Base-by-base conservation (phyloP, 345 rosid genomes). In the Populus alba region DNA sequence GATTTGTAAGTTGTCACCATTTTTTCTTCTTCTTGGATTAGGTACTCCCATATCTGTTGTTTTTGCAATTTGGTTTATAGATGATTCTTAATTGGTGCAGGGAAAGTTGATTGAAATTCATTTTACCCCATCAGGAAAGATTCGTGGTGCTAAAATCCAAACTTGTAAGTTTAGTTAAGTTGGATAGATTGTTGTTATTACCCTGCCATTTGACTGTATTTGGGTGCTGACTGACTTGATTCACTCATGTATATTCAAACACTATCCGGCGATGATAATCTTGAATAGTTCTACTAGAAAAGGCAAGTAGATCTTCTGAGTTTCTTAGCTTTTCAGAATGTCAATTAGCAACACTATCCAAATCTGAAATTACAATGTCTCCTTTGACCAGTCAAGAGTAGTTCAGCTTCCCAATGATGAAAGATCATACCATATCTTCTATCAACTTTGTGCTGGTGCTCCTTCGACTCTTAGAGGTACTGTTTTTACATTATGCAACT, bases 361-460 rank as follows among this genome's bases (percentile, higher is more conserved):
- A 74, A 84, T 78, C 86, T 89, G 79, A 87, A 76, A 76, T 65
- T 72, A 72, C 82, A 66, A 29, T 78, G 23, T 82, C 61, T 80
- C 29, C 16, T 88, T 83, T 81, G 85, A 80, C 81, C 97, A 96
- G 99, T 96, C 97, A 55, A 88, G 99, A 86, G 98, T 96, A 66
- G 97, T 91, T 86, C 98, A 96, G 84, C 81, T 94, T 82, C 88
- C 90, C 81, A 74, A 82, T 75, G 97, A 97, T 76, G 99, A 96
- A 90, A 86, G 99, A 84, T 91, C 99, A 35, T 96, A 89, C 83
- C 98, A 94, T 77, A 82, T 96, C 76, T 92, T 96, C 77, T 96
- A 96, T 84, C 94, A 92, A 85, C 88, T 96, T 37, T 96, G 99
- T 89, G 95, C 93, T 72, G 98, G 99, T 72, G 98, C 97, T 89